Evolutionary conservation across 768 basidiomycete species (phyloP), one percentile per base, ranked within the genome.

Genomic region (Boletus rubroflammeus): DNA sequence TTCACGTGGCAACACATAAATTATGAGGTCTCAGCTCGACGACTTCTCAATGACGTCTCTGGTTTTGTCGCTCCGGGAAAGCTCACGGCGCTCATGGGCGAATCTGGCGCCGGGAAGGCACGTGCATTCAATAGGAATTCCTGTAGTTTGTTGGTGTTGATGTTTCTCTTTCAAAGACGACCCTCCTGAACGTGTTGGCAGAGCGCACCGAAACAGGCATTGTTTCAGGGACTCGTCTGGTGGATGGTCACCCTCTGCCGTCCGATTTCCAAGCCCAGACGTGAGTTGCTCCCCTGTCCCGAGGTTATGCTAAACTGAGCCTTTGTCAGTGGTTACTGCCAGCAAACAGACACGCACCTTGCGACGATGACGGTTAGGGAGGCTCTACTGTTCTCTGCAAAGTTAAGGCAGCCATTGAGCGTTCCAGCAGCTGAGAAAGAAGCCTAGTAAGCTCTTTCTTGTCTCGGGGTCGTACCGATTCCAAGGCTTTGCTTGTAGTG

Each of bases 311-410:
- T 23, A 11, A 17, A 28, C 9, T 28, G 13, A 45, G 1, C 5
- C 19, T 23, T n/a, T 6, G 19, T 50, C 28, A 87, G 84, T 45
- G 91, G 90, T 0, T 95, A 93, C 63, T 89, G 86, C 54, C 91
- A 95, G 64, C 93, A 96, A 66, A 82, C 81, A 72, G 90, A 93
- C 61, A 87, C 85, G 0, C 92, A 94, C 69, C 78, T 88, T 17
- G 79, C 80, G 26, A 84, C 84, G 6, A 75, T 83, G 23, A 92
- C 90, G 3, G 90, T 94, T 6, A 78, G 88, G 38, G 91, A 94
- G 61, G 88, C 91, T 0, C 71, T 94, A 5, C 70, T 81, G 34
- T 87, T 91, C 71, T 93, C 90, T 6, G 92, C 92, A 3, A 82
- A 80, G 51, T 70, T 93, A 17, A 84, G 92, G 28, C 92, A 93